A percentile compares a stretch with the other conserved stretches of the same genome.
Conservation (phyloP, 2,329 filamentous ascomycete species). For the Didymella segeticola region DNA sequence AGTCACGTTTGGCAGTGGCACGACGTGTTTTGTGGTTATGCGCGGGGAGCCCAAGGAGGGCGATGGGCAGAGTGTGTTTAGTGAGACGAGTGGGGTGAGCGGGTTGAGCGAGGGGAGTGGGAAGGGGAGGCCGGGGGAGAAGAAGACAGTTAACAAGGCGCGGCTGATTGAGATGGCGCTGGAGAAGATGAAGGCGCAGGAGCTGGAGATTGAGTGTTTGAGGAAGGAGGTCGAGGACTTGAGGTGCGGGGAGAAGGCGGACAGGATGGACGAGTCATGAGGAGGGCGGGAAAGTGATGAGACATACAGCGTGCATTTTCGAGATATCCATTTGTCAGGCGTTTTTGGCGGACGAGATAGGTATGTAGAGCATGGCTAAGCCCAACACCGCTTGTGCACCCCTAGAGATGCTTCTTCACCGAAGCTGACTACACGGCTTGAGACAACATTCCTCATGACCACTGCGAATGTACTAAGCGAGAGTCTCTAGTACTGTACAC, state of each 20-base stretch:
- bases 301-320: conserved; percentile 9
- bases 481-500: no score
- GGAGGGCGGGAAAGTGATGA: not conserved
- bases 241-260: conserved; percentile 13
- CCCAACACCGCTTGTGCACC: no score
- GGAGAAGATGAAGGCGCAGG: conserved; percentile 40
- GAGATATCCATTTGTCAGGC: conserved; percentile 23
- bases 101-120: conserved; percentile 18
- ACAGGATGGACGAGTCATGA: conserved; percentile 36
- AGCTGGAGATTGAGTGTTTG: conserved; percentile 37
- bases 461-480: no score
- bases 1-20: conserved; percentile 40
- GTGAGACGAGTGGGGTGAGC: conserved; percentile 3
- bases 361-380: no score
- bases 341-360: not conserved
- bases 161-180: conserved; percentile 41
- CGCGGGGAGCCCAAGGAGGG: conserved; percentile 17
- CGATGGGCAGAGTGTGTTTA: conserved; percentile 9
- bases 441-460: no score
- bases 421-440: no score
- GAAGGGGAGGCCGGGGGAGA: conserved; percentile 23
- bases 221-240: conserved; percentile 34
- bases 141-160: conserved; percentile 41
- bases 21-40: conserved; percentile 42
- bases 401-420: no score